Conservation (phyloP, 169 alveolate species). For the Plasmodium inui region DNA sequence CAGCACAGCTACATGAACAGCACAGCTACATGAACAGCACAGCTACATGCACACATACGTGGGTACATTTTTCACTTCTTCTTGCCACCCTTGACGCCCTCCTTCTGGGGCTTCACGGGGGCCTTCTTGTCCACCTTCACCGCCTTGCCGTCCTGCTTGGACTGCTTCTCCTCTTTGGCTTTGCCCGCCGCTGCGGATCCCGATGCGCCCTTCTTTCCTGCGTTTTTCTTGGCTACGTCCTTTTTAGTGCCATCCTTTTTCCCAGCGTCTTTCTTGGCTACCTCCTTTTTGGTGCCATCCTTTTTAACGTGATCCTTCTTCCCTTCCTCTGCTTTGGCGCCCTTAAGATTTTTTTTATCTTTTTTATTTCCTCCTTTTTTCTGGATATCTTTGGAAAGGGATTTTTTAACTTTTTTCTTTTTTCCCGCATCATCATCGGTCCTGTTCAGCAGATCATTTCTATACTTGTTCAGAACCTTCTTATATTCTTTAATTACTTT, state of each 20-base stretch:
- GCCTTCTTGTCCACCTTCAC: slow-evolving; percentile 40
- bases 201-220: background rate
- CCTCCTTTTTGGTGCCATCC: background rate
- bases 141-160: background rate
- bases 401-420: slow-evolving; percentile 56
- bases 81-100: slow-evolving; percentile 14
- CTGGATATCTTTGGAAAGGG: slow-evolving; percentile 6
- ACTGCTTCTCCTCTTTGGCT: background rate
- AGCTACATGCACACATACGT: slow-evolving; percentile 1
- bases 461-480: slow-evolving; percentile 81
- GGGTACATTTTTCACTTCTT: background rate
- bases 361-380: slow-evolving; percentile 13
- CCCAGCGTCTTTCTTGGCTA: background rate
- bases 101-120: slow-evolving; percentile 15
- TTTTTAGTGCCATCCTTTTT: background rate
- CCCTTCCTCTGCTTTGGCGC: slow-evolving; percentile 4
- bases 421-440: slow-evolving; percentile 32
- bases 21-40: too few species aligned
- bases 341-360: slow-evolving; percentile 11
- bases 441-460: slow-evolving; percentile 9
- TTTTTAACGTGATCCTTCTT: background rate
- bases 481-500: slow-evolving; percentile 84
- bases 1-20: too few species aligned
- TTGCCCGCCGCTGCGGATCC: background rate
- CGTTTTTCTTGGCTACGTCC: background rate